Base-by-base conservation (phyloP, 1,284 basidiomycete species). In the Ceratobasidium theobromae region DNA sequence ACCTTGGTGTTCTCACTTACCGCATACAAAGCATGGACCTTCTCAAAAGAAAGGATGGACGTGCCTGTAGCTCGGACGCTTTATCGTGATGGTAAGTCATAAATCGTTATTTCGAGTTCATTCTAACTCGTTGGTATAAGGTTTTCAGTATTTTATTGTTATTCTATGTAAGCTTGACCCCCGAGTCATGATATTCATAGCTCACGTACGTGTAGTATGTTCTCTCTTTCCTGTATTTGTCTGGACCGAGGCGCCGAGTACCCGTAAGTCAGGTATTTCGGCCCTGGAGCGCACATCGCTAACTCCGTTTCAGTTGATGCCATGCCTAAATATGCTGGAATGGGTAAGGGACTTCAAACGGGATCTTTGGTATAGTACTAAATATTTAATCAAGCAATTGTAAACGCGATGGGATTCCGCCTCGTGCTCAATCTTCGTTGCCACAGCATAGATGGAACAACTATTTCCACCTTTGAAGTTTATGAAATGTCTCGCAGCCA, bases 91-190 rank as follows among this genome's bases (percentile, higher is more conserved):
- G 60, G 60, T 64, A 49, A 28, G 55, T 33, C 11, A 16, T 16
- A 14, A 25, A 53, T 30, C 14, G 30, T 16, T 27, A 25, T 6
- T 4, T 5, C 18, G 6, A 12, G 28, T 53, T 27, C 4, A 11
- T 27, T 43, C 41, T 32, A 18, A 30, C n/a, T 32, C 27, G 5
- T 33, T 11, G 18, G 18, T 11, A 14, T 11, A 21, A 64, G 60
- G 60, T 3, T 64, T 64, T 33, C 60, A 64, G 28, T 64, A 64
- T 28, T 64, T 41, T 23, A 35, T 64, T n/a, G 60, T 35, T 5
- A 64, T 64, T n/a, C 40, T 53, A 25, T 30, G 60, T 64, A 53
- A 2, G 60, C 38, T 8, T 27, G 9, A 4, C 18, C 4, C 11
- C 3, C 4, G 1, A 8, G 38, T 33, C 4, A 25, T 38, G 38